Conservation (phyloP, 1,284 basidiomycete genomes). For the Retiboletus flavoniger region DNA sequence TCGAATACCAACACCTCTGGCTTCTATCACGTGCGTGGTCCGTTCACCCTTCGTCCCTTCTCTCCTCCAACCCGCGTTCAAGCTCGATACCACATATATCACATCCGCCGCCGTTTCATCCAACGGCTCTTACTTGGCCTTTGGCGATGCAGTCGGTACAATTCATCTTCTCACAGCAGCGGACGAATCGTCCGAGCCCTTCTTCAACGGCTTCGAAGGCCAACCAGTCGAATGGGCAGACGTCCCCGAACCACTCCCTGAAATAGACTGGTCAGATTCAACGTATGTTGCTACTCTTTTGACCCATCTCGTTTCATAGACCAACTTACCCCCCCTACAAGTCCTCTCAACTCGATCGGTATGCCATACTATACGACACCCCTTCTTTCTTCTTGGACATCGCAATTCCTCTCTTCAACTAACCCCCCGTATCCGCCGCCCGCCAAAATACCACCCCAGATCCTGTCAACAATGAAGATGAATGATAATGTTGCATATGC, state of each 20-base stretch:
- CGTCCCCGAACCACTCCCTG: slow-evolving; percentile 62
- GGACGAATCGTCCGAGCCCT: slow-evolving; percentile 59
- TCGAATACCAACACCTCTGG: slow-evolving; percentile 65
- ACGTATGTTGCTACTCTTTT: slow-evolving; percentile 53
- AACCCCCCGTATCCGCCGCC: slow-evolving; percentile 59
- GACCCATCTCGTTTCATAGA: background rate
- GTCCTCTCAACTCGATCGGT: slow-evolving; percentile 87
- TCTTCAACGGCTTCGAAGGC: slow-evolving; percentile 87
- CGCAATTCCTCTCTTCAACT: slow-evolving; percentile 48
- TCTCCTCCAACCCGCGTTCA: slow-evolving; percentile 12
- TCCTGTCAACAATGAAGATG: slow-evolving; percentile 76
- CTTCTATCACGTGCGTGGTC: slow-evolving; percentile 67
- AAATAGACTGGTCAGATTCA: slow-evolving; percentile 77
- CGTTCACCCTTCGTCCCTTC: background rate
- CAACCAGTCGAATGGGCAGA: slow-evolving; percentile 86
- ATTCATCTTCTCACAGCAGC: slow-evolving; percentile 82
- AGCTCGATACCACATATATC: slow-evolving; percentile 72
- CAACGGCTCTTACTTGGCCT: slow-evolving; percentile 87
- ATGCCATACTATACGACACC: slow-evolving; percentile 82
- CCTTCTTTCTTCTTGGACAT: slow-evolving; percentile 80
- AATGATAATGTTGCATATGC: slow-evolving; percentile 92
- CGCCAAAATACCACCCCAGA: slow-evolving; percentile 74
- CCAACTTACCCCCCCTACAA: slow-evolving; percentile 29
- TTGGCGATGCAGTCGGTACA: slow-evolving; percentile 85
- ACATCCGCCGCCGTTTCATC: slow-evolving; percentile 83